phyloP scores from a whole-genome alignment of 1,139 yeast species.

The Maudiozyma humilis region DNA sequence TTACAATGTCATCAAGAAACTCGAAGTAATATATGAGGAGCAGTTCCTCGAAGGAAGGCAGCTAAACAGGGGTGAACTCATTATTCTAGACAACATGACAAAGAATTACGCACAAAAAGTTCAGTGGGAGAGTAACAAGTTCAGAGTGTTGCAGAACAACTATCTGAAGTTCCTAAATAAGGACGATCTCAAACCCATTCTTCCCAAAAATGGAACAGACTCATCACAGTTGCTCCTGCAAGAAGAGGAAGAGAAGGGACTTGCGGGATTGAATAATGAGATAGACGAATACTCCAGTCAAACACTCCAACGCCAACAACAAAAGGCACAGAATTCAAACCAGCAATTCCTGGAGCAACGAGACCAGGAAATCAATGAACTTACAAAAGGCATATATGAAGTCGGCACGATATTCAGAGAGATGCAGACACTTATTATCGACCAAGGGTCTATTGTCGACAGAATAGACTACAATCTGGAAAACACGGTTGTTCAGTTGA shows the following conservation, averaged over 20 bases:
- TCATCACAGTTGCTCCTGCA: slow-evolving; percentile 29
- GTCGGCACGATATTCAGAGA: slow-evolving; percentile 89
- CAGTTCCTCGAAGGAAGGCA: slow-evolving; percentile 23
- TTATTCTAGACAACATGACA: slow-evolving; percentile 71
- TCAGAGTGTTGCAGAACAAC: slow-evolving; percentile 80
- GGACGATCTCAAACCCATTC: slow-evolving; percentile 47
- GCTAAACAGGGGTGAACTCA: slow-evolving; percentile 42
- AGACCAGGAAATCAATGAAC: slow-evolving; percentile 78
- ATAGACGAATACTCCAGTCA: slow-evolving; percentile 40
- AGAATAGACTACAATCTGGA: slow-evolving; percentile 87
- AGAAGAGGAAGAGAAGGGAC: slow-evolving; percentile 38
- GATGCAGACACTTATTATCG: slow-evolving; percentile 83
- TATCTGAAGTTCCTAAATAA: slow-evolving; percentile 68
- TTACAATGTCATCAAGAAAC: slow-evolving; percentile 63
- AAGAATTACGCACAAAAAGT: slow-evolving; percentile 78
- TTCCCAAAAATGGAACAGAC: slow-evolving; percentile 23
- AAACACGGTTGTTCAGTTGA: slow-evolving; percentile 66
- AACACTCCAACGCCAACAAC: slow-evolving; percentile 37
- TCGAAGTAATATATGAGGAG: slow-evolving; percentile 43
- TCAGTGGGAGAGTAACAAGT: slow-evolving; percentile 66
- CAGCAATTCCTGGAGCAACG: slow-evolving; percentile 45
- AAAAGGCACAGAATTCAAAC: slow-evolving; percentile 34
- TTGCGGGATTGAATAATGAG: slow-evolving; percentile 14
- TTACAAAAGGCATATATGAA: slow-evolving; percentile 91
- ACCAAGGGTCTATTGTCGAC: slow-evolving; percentile 90